Base-by-base conservation (phyloP, 768 basidiomycete species). In the Tephrocybe sp. region DNA sequence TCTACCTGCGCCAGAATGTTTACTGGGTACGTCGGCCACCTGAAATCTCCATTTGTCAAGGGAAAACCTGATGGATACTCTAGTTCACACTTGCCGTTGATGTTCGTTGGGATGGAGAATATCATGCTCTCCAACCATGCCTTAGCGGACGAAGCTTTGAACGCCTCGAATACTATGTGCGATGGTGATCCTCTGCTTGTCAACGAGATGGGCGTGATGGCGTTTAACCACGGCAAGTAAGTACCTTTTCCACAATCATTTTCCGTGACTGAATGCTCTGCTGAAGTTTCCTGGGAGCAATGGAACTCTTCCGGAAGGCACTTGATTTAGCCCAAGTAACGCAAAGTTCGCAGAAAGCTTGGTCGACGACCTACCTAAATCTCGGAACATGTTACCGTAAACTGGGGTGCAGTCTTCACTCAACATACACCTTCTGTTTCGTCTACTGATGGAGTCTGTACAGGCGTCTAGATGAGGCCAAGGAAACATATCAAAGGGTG, bases 51-150 rank as follows among this genome's bases (percentile, higher is more conserved):
- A n/a, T n/a, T n/a, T n/a, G n/a, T n/a, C n/a, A n/a, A n/a, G n/a
- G n/a, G n/a, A n/a, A n/a, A n/a, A n/a, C n/a, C n/a, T n/a, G n/a
- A n/a, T n/a, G n/a, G n/a, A n/a, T n/a, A n/a, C n/a, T n/a, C n/a
- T 24, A 96, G 95, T n/a, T 94, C 94, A 3, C 96, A 99, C 70
- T 72, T 99, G 3, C 95, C 97, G 1, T 74, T 97, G 38, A 83
- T 95, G 70, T 98, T 94, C 64, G 92, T 98, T 40, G 97, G 96
- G 5, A 98, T 98, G 95, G 96, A 99, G 68, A 91, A 98, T 58
- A 90, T 99, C 32, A 86, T 88, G 63, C 76, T 99, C 6, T 89
- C 87, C 24, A 93, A 98, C 56, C 77, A 83, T 56, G 64, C 69
- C 20, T 76, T 93, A 39, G 97, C 97, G 3, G 86, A 90, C 43